Base-by-base conservation (phyloP, 306 rosid species). In the Rubus parviflorus region DNA sequence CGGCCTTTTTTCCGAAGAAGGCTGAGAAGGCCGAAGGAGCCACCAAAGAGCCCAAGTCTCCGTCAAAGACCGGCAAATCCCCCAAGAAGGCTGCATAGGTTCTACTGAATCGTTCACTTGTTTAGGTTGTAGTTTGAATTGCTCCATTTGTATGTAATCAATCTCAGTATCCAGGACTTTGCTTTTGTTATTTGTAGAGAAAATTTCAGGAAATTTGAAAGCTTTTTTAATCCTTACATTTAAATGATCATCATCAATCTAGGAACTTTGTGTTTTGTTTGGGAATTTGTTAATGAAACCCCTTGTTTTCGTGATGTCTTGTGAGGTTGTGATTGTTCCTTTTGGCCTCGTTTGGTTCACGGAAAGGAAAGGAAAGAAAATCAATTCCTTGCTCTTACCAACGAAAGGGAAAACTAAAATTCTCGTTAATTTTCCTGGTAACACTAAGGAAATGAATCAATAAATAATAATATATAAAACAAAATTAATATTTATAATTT, bases 51-150 rank as follows among this genome's bases (percentile, higher is more conserved):
- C 87, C 91, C 0, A 91, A 89, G 73, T 88, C 97, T n/a, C 95
- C 98, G 0, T 52, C 93, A 0, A 93, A 87, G 75, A 89, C 91
- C 0, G 62, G 79, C 43, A 93, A 93, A 45, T 93, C 98, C 17
- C 97, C 97, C 0, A 92, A 83, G 86, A 90, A 92, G 53, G 93
- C 89, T 4, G 70, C 70, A 0, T 65, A 65, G 48, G 3, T 64
- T 64, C 45, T 64, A 23, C 4, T 37, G 23, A 3, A 64, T 64
- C 12, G 47, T 65, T 17, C 35, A 4, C 48, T 9, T 43, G 69
- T 45, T 73, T 47, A 7, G 41, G 38, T 37, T 20, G 2, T 49
- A 38, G 63, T 30, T 40, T 14, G 51, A 23, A 37, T 25, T 3
- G 53, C 5, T 49, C 7, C 56, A 23, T 80, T 80, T 85, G 76